phyloP scores from a whole-genome alignment of 257 asterid species.

The Nicotiana tabacum region DNA sequence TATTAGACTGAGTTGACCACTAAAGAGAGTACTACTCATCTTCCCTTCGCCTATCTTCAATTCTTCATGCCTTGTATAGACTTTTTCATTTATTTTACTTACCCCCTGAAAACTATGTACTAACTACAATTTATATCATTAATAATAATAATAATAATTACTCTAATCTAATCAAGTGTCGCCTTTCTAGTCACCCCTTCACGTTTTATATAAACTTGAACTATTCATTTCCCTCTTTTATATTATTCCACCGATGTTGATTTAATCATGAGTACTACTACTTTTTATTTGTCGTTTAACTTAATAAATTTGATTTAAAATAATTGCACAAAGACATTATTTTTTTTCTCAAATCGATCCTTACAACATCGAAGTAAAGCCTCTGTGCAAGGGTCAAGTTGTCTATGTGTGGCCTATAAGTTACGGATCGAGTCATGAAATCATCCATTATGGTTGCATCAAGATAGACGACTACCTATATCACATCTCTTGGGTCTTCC shows the following conservation, averaged over 20 bases:
- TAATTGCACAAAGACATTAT: neutral
- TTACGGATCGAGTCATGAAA: no score
- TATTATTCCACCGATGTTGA: neutral
- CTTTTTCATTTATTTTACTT: neutral
- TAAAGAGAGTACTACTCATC: neutral
- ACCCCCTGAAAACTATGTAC: conserved; percentile 3
- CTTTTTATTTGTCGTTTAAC: neutral
- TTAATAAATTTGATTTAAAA: no score
- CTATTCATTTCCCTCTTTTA: neutral
- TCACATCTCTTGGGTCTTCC: no score
- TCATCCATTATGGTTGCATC: no score
- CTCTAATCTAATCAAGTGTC: neutral
- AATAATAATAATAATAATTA: neutral
- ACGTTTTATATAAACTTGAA: neutral
- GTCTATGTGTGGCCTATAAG: no score
- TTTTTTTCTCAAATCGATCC: no score
- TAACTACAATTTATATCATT: neutral
- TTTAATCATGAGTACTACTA: neutral
- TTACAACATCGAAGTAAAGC: no score
- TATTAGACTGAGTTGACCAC: neutral
- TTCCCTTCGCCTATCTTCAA: neutral
- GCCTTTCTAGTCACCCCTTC: neutral
- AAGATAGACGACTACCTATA: no score
- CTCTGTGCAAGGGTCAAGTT: no score
- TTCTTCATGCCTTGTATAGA: neutral